A percentile compares a stretch with the other conserved stretches of the same genome.
phyloP scores from a whole-genome alignment of 2,329 filamentous ascomycete genomes.

The Ophiostoma australiae region DNA sequence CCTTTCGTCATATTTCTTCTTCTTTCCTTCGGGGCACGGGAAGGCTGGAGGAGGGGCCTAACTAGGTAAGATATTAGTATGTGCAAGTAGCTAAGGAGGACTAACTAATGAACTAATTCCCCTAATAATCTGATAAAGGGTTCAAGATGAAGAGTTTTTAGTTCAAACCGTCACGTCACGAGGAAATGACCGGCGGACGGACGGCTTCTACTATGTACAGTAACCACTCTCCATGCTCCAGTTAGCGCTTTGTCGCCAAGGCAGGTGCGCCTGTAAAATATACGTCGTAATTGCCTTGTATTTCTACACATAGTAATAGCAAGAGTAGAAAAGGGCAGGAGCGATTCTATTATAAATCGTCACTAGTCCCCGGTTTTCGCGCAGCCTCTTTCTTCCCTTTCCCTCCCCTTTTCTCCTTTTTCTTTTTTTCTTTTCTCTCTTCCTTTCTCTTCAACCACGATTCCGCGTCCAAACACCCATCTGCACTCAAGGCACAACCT shows the following conservation, averaged over 20 bases:
- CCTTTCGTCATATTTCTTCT: slow-evolving; percentile 8
- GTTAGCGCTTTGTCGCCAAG: not conserved
- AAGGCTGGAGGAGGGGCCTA: slow-evolving; percentile 1
- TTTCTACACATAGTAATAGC: not conserved
- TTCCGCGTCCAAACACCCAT: not conserved
- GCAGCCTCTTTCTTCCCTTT: not conserved
- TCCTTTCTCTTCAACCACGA: not conserved
- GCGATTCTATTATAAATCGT: not conserved
- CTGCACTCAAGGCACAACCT: slow-evolving; percentile 19
- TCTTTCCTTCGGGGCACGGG: not conserved
- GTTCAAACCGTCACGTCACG: not conserved
- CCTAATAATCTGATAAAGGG: not conserved
- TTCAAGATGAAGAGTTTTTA: slow-evolving; percentile 5
- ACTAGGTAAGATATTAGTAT: not conserved
- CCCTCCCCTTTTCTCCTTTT: not conserved
- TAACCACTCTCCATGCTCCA: not conserved
- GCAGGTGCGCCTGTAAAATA: not conserved
- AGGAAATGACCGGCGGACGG: not conserved
- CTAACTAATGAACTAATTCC: not conserved
- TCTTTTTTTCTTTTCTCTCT: not conserved
- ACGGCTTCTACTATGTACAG: not conserved
- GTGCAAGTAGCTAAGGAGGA: not conserved
- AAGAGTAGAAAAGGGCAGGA: not conserved
- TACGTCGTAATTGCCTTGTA: not conserved
- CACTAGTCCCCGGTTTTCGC: slow-evolving; percentile 11